phyloP scores from a whole-genome alignment of 352 stramenopile species.

The Phytophthora hibernalis region DNA sequence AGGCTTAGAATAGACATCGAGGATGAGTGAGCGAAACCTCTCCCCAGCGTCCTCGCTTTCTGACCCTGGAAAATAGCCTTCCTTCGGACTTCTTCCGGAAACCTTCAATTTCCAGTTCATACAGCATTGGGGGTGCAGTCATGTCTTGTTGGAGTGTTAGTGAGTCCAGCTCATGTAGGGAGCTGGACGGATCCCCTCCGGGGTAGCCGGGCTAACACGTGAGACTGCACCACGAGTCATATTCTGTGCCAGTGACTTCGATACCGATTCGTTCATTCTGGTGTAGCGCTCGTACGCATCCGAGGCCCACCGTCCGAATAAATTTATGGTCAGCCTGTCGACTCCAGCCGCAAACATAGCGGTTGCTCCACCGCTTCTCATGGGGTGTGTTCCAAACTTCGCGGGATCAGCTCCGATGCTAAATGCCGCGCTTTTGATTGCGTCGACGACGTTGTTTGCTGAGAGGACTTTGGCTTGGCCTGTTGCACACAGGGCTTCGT shows the following conservation, averaged over 20 bases:
- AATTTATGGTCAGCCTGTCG: too few relatives aligned
- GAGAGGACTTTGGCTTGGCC: neutral
- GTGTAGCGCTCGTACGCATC: neutral
- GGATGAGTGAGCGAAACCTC: too few relatives aligned
- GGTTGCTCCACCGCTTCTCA: constrained; percentile 10
- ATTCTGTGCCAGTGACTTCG: neutral
- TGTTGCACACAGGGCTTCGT: neutral
- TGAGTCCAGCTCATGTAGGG: too few relatives aligned
- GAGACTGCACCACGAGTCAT: neutral
- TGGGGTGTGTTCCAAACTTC: constrained; percentile 3
- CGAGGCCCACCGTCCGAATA: neutral
- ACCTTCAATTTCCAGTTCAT: too few relatives aligned
- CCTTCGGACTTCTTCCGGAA: too few relatives aligned
- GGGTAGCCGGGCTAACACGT: neutral
- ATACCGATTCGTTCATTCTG: neutral
- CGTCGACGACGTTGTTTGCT: neutral
- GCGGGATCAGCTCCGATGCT: neutral
- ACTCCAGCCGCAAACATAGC: constrained; percentile 1
- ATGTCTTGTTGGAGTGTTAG: too few relatives aligned
- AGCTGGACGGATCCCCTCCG: neutral
- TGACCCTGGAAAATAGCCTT: too few relatives aligned
- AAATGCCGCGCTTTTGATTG: neutral
- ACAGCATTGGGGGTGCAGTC: too few relatives aligned
- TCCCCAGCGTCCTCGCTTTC: too few relatives aligned
- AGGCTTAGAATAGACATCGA: too few relatives aligned